Evolutionary conservation across 768 basidiomycete genomes (phyloP), one percentile per base, ranked within the genome.

Genomic region (Kwoniella newhampshirensis): DNA sequence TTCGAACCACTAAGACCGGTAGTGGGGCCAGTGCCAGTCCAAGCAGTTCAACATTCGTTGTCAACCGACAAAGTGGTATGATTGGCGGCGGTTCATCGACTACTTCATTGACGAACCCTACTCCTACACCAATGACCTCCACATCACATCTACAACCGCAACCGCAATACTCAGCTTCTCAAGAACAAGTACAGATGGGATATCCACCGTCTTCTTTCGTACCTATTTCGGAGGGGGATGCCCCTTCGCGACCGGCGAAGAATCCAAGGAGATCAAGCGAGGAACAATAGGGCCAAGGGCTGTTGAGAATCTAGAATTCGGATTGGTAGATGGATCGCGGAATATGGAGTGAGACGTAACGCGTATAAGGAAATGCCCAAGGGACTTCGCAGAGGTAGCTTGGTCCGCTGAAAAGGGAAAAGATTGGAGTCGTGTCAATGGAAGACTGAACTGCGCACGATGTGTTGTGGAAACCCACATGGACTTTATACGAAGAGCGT

Each of bases 131-230:
- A 13, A 32, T 32, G 32, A 32, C 6, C 32, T 32, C 32, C 7
- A 6, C 32, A 32, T 32, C 32, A 6, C 32, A 32, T 6, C 32
- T 32, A 6, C 32, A 32, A 32, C 32, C 6, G 13, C 32, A 32
- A 6, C 32, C 32, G 32, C 32, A 32, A 13, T 32, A 13, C 32
- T 6, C 6, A 13, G 32, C 7, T 32, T 6, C 32, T 25, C 27
- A 20, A 23, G 26, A 25, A 6, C 7, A 6, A 32, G 32, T 36
- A 20, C 25, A 40, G 15, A 39, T 6, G 44, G 62, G 62, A 27
- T 64, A 64, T 35, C 44, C 62, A 20, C 48, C 57, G 0, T 45
- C 36, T 20, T 51, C 57, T 1, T 64, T 64, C 47, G 46, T 53
- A 11, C 62, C 62, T 9, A 43, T 56, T 26, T 54, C 52, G 9